Evolutionary conservation across 1,284 basidiomycete genomes (phyloP).

Genomic region (Cutaneotrichosporon cyanovorans): DNA sequence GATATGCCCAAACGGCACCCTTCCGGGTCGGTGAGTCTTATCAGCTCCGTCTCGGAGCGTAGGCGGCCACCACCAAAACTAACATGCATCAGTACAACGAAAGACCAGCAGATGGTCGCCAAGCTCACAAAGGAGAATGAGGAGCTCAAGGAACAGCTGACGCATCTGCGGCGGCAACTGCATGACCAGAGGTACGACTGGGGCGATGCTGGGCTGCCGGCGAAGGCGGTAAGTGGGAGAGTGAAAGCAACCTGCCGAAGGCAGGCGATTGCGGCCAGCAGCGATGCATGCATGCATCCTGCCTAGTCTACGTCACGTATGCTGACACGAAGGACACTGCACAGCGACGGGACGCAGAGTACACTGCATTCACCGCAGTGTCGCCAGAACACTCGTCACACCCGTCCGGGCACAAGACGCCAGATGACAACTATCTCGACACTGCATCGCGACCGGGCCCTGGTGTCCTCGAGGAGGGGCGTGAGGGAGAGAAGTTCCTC

Average conservation of each 20-base stretch:
- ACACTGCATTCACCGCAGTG: slow-evolving; percentile 13
- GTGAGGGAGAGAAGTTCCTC: slow-evolving; percentile 15
- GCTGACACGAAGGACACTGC: not conserved
- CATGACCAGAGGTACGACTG: slow-evolving; percentile 2
- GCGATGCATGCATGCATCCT: too few relatives aligned
- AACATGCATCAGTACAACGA: slow-evolving; percentile 8
- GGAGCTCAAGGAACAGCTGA: slow-evolving; percentile 6
- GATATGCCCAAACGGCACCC: slow-evolving; percentile 17
- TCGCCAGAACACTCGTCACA: slow-evolving; percentile 5
- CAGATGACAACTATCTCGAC: slow-evolving; percentile 14
- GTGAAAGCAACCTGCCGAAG: not conserved
- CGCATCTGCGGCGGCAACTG: not conserved
- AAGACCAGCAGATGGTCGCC: slow-evolving; percentile 14
- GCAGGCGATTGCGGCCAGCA: not conserved
- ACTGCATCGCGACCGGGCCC: slow-evolving; percentile 9
- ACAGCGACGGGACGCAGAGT: slow-evolving; percentile 1
- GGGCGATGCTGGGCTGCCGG: not conserved
- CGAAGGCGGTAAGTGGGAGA: too few relatives aligned
- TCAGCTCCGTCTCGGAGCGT: not conserved
- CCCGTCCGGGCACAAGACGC: not conserved
- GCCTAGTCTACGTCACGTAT: not conserved
- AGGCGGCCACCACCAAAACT: not conserved
- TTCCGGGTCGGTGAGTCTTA: slow-evolving; percentile 14
- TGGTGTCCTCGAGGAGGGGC: slow-evolving; percentile 10
- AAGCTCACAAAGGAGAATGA: slow-evolving; percentile 16